Percentiles rank a stretch among this genome's conserved stretches.
Conservation (phyloP, 176 grass and related monocot species). For the Typha latifolia region DNA sequence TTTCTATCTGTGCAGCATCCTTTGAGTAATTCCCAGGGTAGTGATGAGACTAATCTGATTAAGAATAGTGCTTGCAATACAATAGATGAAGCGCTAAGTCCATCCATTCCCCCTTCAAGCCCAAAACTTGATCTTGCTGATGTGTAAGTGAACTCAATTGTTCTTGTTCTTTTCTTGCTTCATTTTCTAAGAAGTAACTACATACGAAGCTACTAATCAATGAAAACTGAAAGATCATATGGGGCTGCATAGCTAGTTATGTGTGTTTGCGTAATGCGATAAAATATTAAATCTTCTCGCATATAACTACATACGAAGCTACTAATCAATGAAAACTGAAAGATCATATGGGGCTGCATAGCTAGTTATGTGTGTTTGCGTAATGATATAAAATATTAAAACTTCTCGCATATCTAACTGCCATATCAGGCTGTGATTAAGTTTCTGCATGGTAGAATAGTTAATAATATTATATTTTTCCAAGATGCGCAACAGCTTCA, state of each 20-base stretch:
- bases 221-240: neutral
- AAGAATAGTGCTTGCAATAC: slow-evolving; percentile 19
- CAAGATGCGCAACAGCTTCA: too few relatives aligned
- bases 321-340: slow-evolving; percentile 4
- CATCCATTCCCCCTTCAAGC: slow-evolving; percentile 32
- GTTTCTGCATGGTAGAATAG: too few relatives aligned
- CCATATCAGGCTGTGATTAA: too few relatives aligned
- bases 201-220: neutral
- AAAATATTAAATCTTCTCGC: too few relatives aligned
- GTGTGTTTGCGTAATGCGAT: too few relatives aligned
- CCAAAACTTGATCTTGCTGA: slow-evolving; percentile 34
- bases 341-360: too few relatives aligned
- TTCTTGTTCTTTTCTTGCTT: neutral
- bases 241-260: too few relatives aligned
- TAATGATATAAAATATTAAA: too few relatives aligned
- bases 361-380: too few relatives aligned
- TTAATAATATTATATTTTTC: too few relatives aligned
- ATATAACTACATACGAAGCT: neutral
- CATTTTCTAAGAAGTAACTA: slow-evolving; percentile 4
- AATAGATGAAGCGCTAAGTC: slow-evolving; percentile 17
- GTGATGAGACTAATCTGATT: slow-evolving; percentile 25
- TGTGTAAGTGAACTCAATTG: slow-evolving; percentile 35
- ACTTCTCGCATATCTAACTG: too few relatives aligned
- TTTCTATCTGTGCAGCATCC: slow-evolving; percentile 15
- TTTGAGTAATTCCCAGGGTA: slow-evolving; percentile 16